phyloP scores from a whole-genome alignment of 139 green algal species.

The Coelastrella sp. region DNA sequence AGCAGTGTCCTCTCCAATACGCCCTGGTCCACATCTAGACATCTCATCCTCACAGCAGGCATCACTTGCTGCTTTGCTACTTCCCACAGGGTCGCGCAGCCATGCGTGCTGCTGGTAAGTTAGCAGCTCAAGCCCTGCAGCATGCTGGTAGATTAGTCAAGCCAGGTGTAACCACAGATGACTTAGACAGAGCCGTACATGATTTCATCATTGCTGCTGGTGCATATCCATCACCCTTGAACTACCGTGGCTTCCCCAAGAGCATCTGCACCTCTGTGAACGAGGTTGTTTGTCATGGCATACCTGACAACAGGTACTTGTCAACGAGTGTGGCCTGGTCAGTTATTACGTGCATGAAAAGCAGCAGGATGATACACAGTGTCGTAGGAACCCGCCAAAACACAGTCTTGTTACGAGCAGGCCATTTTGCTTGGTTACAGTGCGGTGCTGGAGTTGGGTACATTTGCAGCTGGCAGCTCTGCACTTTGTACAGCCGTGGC shows the following conservation, averaged over 20 bases:
- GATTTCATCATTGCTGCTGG: constrained; percentile 83
- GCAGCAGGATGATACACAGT: background rate
- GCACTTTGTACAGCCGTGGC: background rate
- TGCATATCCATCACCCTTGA: constrained; percentile 96
- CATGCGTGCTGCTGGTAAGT: constrained; percentile 89
- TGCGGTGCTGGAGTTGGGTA: too few species aligned
- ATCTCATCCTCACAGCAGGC: too few species aligned
- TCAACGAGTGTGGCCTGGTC: background rate
- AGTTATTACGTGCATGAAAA: too few species aligned
- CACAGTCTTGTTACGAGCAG: background rate
- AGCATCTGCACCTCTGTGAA: constrained; percentile 97
- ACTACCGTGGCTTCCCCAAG: constrained; percentile 95
- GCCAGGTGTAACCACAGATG: constrained; percentile 94
- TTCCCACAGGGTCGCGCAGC: constrained; percentile 68
- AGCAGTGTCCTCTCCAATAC: too few species aligned
- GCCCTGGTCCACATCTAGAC: too few species aligned
- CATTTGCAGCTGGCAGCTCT: too few species aligned
- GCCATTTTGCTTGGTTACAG: too few species aligned
- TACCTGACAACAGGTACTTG: constrained; percentile 66
- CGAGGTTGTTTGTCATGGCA: constrained; percentile 98
- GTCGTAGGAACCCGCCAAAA: background rate
- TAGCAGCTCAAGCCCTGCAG: constrained; percentile 89
- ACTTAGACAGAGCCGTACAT: constrained; percentile 94
- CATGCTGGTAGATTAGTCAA: constrained; percentile 81
- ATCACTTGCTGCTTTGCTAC: background rate